phyloP scores from a whole-genome alignment of 2,329 filamentous ascomycete genomes.

The Colletotrichum sp. region DNA sequence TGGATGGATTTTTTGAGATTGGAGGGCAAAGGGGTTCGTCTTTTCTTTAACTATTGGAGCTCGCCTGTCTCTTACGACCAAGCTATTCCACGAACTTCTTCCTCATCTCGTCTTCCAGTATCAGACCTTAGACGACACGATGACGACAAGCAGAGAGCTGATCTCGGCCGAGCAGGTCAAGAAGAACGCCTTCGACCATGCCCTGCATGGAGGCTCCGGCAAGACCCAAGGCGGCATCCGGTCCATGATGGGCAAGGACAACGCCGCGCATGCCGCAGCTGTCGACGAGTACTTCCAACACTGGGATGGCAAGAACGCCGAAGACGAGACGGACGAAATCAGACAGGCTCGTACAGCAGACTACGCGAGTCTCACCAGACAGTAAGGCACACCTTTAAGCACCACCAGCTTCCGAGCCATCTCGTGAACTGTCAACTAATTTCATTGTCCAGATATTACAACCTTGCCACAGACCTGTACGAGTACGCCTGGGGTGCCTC shows the following conservation, averaged over 20 bases:
- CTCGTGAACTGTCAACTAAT: background rate
- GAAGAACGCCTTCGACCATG: background rate
- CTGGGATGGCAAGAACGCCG: slow-evolving; percentile 80
- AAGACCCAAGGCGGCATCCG: slow-evolving; percentile 74
- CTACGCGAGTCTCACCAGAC: slow-evolving; percentile 87
- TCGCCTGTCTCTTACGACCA: background rate
- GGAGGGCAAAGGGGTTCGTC: background rate
- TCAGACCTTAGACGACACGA: background rate
- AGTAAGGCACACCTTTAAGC: slow-evolving; percentile 65
- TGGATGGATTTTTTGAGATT: background rate
- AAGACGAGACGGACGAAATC: slow-evolving; percentile 74
- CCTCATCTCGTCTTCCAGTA: background rate
- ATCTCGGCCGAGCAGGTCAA: background rate
- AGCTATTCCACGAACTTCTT: background rate
- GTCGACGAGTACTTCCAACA: slow-evolving; percentile 93
- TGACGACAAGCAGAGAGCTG: background rate
- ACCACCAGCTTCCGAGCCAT: background rate
- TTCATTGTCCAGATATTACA: slow-evolving; percentile 73
- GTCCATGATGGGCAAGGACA: slow-evolving; percentile 82
- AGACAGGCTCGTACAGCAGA: slow-evolving; percentile 78
- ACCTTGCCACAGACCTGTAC: slow-evolving; percentile 88
- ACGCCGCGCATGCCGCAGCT: slow-evolving; percentile 72
- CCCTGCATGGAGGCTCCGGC: background rate
- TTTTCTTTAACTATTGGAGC: background rate
- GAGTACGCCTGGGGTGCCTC: slow-evolving; percentile 93